Percentiles rank a stretch among this genome's conserved stretches.
phyloP scores from a whole-genome alignment of 2,329 filamentous ascomycete species.

The Colletotrichum godetiae region DNA sequence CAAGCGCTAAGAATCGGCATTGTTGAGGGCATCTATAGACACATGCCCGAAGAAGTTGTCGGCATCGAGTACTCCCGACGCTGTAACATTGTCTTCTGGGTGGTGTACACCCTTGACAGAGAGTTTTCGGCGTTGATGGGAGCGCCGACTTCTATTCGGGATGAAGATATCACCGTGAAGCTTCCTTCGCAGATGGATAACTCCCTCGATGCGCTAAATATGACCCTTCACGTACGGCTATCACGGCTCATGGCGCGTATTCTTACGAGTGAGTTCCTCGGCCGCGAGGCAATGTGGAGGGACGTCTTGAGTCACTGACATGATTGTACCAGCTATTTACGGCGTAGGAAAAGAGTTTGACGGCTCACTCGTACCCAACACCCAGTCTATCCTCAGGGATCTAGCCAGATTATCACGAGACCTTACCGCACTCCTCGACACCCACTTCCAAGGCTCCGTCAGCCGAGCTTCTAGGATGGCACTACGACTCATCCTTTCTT shows the following conservation, averaged over 20 bases:
- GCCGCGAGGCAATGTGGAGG: fast-evolving
- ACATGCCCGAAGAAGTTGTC: slow-evolving; percentile 35
- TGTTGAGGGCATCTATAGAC: slow-evolving; percentile 41
- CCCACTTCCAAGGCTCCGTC: slow-evolving; percentile 34
- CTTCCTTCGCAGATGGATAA: slow-evolving; percentile 29
- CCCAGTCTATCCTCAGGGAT: slow-evolving; percentile 33
- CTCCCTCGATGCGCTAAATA: slow-evolving; percentile 34
- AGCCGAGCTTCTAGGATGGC: slow-evolving; percentile 36
- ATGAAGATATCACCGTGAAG: slow-evolving; percentile 36
- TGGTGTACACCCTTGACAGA: slow-evolving; percentile 33
- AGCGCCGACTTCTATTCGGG: slow-evolving; percentile 34
- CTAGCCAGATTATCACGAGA: slow-evolving; percentile 32
- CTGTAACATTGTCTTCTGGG: slow-evolving; percentile 37
- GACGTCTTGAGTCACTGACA: not conserved
- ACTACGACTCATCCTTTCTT: slow-evolving; percentile 36
- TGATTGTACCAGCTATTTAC: slow-evolving; percentile 20
- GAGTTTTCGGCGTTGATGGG: slow-evolving; percentile 36
- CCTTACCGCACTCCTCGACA: slow-evolving; percentile 30
- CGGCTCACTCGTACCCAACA: slow-evolving; percentile 32
- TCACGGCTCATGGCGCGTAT: slow-evolving; percentile 36
- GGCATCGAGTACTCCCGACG: slow-evolving; percentile 31
- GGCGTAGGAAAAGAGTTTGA: slow-evolving; percentile 36
- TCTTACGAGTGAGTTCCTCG: slow-evolving; percentile 18
- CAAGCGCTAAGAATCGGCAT: slow-evolving; percentile 47
- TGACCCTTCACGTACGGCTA: slow-evolving; percentile 34